Conservation (phyloP, 2,329 filamentous ascomycete species). For the Pseudogymnoascus sp. region DNA sequence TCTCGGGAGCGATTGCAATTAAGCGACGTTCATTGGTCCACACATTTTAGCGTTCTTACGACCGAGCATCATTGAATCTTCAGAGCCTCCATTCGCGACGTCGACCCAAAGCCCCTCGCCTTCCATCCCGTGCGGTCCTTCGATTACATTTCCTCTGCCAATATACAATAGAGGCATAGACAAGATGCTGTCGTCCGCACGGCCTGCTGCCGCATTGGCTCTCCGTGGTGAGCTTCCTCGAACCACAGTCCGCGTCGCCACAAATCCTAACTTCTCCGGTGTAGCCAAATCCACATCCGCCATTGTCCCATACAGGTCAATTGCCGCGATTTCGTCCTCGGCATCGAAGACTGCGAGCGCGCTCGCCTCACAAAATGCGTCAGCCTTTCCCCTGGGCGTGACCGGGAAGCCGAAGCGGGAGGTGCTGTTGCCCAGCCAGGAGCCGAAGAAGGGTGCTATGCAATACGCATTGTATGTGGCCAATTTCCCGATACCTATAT, state of each 20-base stretch:
- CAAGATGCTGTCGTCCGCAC: conserved; percentile 36
- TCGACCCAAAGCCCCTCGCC: not conserved
- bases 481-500: not conserved
- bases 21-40: conserved; percentile 8
- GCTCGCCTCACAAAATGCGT: conserved; percentile 45
- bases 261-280: conserved; percentile 23
- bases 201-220: conserved; percentile 36
- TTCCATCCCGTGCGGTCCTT: conserved; percentile 1
- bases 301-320: conserved; percentile 56
- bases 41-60: conserved; percentile 7
- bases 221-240: conserved; percentile 32
- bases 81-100: conserved; percentile 7
- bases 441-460: conserved; percentile 68
- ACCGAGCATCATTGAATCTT: conserved; percentile 9
- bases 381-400: conserved; percentile 43
- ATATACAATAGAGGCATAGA: conserved; percentile 8
- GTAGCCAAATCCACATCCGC: conserved; percentile 59
- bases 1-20: conserved; percentile 9
- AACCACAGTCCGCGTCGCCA: conserved; percentile 12
- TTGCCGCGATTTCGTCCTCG: conserved; percentile 58
- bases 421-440: conserved; percentile 70
- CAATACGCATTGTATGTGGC: conserved; percentile 77
- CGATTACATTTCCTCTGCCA: not conserved
- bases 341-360: conserved; percentile 55
- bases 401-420: conserved; percentile 50